Base-by-base conservation (phyloP, 768 basidiomycete species). In the Mycena vitilis region DNA sequence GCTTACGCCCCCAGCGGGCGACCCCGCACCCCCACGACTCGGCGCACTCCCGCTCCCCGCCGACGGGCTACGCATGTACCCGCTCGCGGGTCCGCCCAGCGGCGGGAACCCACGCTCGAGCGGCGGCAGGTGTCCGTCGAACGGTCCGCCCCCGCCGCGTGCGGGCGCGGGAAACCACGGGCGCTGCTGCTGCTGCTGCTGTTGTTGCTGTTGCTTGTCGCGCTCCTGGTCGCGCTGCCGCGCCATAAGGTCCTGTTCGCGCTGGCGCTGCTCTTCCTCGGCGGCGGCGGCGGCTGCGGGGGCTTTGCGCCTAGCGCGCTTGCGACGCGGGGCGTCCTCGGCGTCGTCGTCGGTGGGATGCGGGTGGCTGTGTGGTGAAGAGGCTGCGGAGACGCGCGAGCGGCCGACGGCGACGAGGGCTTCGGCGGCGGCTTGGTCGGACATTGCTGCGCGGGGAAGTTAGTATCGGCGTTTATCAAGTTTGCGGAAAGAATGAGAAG, bases 401-500 rank as follows among this genome's bases (percentile, higher is more conserved):
- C 93, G 87, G 37, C 93, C 92, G 40, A 95, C 93, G 54, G 92
- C 90, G 51, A 95, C 94, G 51, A 96, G 88, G 4, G 93, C 91
- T 80, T 95, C 95, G 13, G 95, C 95, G 2, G 95, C 95, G 44
- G 94, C 94, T 76, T 95, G 93, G 77, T 96, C 95, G 13, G 91
- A 87, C 83, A 94, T 86, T 36, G 86, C 83, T 72, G 81, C 64
- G 61, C 30, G 44, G 18, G 23, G 54, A 11, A 44, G 56, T 22
- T 5, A 59, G 55, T 55, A 42, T 51, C n/a, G 47, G n/a, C 10
- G 47, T 48, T 22, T 10, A 37, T 7, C 15, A 34, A 5, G 34
- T 20, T 30, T 5, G 30, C 30, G 30, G 30, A 30, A 30, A 30
- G 5, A 5, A 30, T 5, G 30, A 30, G 9, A 23, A 10, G 25